A percentile compares a stretch with the other conserved stretches of the same genome.
Conservation (phyloP, 2,329 filamentous ascomycete genomes). For the Juglanconis sp. region DNA sequence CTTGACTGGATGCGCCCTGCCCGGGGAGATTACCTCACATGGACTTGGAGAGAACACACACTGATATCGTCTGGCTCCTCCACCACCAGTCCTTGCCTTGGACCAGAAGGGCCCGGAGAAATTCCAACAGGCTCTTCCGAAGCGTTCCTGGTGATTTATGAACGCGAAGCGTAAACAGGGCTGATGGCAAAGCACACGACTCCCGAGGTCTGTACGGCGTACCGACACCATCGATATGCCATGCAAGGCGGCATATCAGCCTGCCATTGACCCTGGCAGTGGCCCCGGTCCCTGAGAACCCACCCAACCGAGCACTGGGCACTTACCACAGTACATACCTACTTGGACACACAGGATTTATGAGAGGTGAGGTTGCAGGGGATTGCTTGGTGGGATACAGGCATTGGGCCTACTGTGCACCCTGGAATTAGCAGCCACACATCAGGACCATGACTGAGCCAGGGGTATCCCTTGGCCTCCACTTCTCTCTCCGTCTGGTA, state of each 20-base stretch:
- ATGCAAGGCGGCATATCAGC: background rate
- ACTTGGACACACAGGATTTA: background rate
- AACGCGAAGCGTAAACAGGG: background rate
- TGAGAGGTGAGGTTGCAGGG: slow-evolving; percentile 9
- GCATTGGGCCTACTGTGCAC: slow-evolving; percentile 22
- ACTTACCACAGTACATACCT: background rate
- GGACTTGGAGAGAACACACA: background rate
- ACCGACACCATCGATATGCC: background rate
- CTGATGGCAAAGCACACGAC: background rate
- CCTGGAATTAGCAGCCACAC: slow-evolving; percentile 38
- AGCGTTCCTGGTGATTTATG: background rate
- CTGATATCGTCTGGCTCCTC: background rate
- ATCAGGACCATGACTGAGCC: slow-evolving; percentile 28
- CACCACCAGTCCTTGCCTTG: background rate
- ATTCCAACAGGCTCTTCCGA: background rate
- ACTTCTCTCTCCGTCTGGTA: slow-evolving; percentile 24
- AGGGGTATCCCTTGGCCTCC: slow-evolving; percentile 33
- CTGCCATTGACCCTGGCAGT: slow-evolving; percentile 12
- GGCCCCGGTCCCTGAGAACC: slow-evolving; percentile 6
- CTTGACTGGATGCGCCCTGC: background rate
- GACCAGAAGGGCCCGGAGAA: slow-evolving; percentile 1
- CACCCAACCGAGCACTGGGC: background rate
- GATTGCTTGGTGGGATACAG: slow-evolving; percentile 28
- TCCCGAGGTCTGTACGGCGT: background rate
- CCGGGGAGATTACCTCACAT: background rate